Conservation (phyloP, 495 filamentous ascomycete genomes). For the Aspergillus heteromorphus region DNA sequence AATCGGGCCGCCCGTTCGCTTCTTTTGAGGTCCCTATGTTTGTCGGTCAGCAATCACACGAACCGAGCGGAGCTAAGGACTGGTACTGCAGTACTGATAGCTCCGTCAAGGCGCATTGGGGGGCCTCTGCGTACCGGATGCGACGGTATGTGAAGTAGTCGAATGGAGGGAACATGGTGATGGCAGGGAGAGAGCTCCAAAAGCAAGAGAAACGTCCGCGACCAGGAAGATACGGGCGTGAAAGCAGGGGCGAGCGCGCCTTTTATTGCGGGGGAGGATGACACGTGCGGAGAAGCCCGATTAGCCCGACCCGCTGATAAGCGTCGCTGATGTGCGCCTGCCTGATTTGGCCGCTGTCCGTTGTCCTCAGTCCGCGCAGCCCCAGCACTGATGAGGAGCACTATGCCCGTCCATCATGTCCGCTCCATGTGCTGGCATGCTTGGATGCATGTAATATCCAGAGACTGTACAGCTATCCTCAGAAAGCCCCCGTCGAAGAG, state of each 20-base stretch:
- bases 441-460: no score
- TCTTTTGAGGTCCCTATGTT: constrained; percentile 70
- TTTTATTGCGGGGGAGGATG: constrained; percentile 24
- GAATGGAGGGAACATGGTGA: constrained; percentile 51
- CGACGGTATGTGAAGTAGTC: constrained; percentile 55
- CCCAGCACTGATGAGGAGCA: no score
- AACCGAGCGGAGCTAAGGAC: not conserved
- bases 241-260: constrained; percentile 3
- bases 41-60: constrained; percentile 1
- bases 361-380: no score
- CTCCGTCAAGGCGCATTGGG: not conserved
- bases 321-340: constrained; percentile 5
- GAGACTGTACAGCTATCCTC: no score
- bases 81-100: no score
- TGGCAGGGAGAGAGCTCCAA: not conserved
- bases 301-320: constrained; percentile 22
- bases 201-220: not conserved
- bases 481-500: not conserved
- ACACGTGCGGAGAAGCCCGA: constrained; percentile 23
- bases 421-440: no score
- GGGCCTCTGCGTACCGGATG: constrained; percentile 38
- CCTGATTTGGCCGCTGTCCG: no score
- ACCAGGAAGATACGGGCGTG: not conserved
- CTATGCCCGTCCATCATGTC: no score
- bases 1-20: constrained; percentile 65